Conservation (phyloP, 441 rosid species). For the Gossypium davidsonii region DNA sequence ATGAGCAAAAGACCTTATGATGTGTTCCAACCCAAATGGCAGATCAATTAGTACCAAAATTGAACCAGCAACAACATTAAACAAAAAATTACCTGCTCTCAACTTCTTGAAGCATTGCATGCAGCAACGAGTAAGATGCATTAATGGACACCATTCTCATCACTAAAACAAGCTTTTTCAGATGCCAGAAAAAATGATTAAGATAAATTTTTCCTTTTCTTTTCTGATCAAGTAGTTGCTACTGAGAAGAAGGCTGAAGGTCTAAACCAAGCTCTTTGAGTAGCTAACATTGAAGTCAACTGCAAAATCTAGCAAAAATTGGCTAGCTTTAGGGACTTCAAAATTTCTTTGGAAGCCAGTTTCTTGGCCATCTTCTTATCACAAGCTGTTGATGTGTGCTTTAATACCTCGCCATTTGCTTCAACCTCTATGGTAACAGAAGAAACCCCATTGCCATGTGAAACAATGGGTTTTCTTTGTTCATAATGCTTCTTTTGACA, state of each 20-base stretch:
- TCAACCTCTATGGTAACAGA: conserved; percentile 42
- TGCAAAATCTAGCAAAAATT: not conserved
- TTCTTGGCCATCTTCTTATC: conserved; percentile 50
- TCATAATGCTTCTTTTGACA: conserved; percentile 44
- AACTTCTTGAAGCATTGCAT: not conserved
- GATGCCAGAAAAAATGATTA: not conserved
- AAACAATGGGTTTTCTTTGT: conserved; percentile 13
- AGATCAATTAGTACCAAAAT: not conserved
- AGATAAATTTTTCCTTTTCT: not conserved
- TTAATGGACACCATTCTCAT: not conserved
- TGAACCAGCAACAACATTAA: not conserved
- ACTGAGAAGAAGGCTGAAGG: not conserved
- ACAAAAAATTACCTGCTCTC: not conserved
- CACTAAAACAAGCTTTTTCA: not conserved
- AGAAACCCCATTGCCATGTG: conserved; percentile 20
- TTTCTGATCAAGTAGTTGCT: too few species aligned
- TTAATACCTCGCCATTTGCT: conserved; percentile 35
- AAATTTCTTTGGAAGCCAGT: conserved; percentile 49
- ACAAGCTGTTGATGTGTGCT: conserved; percentile 31
- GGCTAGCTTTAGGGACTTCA: conserved; percentile 40
- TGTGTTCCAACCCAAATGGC: not conserved
- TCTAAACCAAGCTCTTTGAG: not conserved
- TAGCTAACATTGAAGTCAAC: not conserved
- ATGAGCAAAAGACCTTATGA: not conserved
- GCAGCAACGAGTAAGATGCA: not conserved